Conservation (phyloP, 148 eudicot species). For the Euryodendron excelsum region DNA sequence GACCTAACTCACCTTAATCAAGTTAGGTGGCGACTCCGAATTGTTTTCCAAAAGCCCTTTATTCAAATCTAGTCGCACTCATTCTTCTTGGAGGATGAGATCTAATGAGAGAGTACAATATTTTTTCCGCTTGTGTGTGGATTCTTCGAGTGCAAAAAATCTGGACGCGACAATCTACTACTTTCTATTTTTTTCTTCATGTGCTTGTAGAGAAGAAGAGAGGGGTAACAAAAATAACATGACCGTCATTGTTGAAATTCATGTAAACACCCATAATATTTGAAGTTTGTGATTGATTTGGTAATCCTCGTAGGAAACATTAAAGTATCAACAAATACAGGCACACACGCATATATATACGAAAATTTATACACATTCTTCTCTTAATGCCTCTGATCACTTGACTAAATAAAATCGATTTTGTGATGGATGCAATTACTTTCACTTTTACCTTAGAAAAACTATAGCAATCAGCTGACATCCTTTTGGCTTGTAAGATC, state of each 20-base stretch:
- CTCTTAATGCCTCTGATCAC: background rate
- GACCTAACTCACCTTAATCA: too few relatives aligned
- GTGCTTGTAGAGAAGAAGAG: background rate
- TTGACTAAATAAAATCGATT: background rate
- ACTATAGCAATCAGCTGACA: conserved; percentile 2
- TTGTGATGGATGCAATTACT: background rate
- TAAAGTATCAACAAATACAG: background rate
- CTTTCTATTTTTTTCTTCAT: conserved; percentile 1
- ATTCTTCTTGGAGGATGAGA: too few relatives aligned
- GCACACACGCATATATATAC: background rate
- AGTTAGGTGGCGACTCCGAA: too few relatives aligned
- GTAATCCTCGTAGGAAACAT: background rate
- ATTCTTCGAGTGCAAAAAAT: too few relatives aligned
- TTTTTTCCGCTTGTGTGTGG: too few relatives aligned
- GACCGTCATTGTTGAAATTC: background rate
- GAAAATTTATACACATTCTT: too few relatives aligned
- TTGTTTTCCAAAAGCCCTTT: too few relatives aligned
- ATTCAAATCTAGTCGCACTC: too few relatives aligned
- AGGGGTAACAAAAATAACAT: background rate
- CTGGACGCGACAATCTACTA: too few relatives aligned
- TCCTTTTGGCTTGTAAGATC: background rate
- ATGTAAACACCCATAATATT: background rate
- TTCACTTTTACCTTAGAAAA: background rate
- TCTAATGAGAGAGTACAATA: too few relatives aligned
- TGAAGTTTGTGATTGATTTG: background rate